A percentile compares a stretch with the other conserved stretches of the same genome.
Conservation (phyloP, 192 early-diverging fungal genomes). For the Thoreauomyces humboldtii region DNA sequence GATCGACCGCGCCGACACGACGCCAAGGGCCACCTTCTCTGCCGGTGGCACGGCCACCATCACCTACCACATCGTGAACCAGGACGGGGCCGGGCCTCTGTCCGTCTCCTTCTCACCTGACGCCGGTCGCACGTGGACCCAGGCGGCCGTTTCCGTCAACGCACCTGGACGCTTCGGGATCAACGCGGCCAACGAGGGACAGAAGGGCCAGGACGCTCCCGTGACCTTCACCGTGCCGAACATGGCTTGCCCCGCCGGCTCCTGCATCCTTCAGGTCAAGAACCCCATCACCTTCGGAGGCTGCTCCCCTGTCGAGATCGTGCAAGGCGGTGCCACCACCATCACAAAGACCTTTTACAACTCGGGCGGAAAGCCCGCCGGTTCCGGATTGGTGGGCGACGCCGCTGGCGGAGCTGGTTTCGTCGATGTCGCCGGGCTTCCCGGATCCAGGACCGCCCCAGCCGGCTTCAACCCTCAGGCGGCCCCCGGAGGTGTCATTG, state of each 20-base stretch:
- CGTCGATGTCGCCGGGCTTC: background rate
- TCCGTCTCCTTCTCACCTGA: conserved; percentile 17
- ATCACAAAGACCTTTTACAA: conserved; percentile 8
- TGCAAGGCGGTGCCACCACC: background rate
- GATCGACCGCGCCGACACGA: background rate
- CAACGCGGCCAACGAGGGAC: conserved; percentile 12
- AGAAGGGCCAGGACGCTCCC: background rate
- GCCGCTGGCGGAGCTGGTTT: background rate
- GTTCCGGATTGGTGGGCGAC: background rate
- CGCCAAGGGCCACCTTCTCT: conserved; percentile 19
- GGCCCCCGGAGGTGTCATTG: too few species aligned
- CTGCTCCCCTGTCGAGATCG: conserved; percentile 23
- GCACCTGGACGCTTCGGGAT: conserved; percentile 17
- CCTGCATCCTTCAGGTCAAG: conserved; percentile 18
- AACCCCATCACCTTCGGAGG: conserved; percentile 27
- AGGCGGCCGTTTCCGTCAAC: background rate
- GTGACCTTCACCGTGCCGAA: conserved; percentile 12
- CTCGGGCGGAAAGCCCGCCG: conserved; percentile 14
- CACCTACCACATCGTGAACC: conserved; percentile 20
- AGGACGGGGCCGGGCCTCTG: conserved; percentile 27
- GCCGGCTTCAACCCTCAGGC: too few species aligned
- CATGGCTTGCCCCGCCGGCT: conserved; percentile 24
- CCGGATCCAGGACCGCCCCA: too few species aligned
- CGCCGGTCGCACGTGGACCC: conserved; percentile 7
- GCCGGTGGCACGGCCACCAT: conserved; percentile 9